phyloP scores from a whole-genome alignment of 2,329 filamentous ascomycete species.

The Cryphonectria nitschkei region DNA sequence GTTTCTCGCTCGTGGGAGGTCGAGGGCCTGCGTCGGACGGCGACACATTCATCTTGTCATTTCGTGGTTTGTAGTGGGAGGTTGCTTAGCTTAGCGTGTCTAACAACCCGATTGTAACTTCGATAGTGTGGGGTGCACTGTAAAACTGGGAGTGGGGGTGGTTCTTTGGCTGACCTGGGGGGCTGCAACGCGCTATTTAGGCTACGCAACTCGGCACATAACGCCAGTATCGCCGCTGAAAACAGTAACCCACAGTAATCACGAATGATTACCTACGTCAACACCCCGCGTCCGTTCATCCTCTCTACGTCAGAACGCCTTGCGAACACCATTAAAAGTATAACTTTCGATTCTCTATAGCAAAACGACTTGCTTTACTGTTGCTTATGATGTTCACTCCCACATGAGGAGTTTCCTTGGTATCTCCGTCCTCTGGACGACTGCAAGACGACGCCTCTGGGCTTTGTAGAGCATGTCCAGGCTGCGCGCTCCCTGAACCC shows the following conservation, averaged over 20 bases:
- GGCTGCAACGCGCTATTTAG: not conserved
- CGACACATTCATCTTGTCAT: not conserved
- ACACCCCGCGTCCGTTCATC: not conserved
- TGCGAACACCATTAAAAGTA: constrained; percentile 18
- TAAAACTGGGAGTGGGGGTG: not conserved
- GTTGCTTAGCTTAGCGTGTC: not conserved
- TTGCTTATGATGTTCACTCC: not conserved
- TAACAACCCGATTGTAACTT: not conserved
- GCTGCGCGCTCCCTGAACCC: not conserved
- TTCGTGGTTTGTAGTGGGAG: not conserved
- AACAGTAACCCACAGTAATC: not conserved
- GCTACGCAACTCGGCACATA: not conserved
- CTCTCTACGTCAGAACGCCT: not conserved
- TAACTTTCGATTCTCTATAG: constrained; percentile 15
- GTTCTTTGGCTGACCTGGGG: not conserved
- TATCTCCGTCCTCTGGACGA: not conserved
- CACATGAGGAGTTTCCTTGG: not conserved
- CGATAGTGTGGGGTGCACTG: not conserved
- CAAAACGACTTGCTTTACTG: constrained; percentile 19
- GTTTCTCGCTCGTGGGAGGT: not conserved
- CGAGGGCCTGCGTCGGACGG: not conserved
- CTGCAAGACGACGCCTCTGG: not conserved
- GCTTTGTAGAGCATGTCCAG: not conserved
- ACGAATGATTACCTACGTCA: not conserved
- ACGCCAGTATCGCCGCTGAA: not conserved